phyloP scores from a whole-genome alignment of 2,329 filamentous ascomycete species.

The Lizonia empirigonia region DNA sequence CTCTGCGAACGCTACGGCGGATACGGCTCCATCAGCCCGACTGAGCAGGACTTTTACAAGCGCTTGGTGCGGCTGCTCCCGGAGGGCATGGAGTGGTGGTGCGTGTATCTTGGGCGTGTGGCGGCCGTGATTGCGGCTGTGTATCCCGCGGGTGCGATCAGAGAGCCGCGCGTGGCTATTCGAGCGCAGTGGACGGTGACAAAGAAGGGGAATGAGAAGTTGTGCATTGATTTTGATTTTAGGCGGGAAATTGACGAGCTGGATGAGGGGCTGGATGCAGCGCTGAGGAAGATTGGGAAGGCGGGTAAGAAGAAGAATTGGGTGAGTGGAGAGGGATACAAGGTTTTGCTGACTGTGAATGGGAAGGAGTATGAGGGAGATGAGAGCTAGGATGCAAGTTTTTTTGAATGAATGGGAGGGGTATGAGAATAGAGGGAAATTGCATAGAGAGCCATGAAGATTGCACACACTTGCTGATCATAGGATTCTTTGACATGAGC shows the following conservation, averaged over 20 bases:
- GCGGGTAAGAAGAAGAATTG: constrained; percentile 51
- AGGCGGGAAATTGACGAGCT: constrained; percentile 33
- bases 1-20: constrained; percentile 77
- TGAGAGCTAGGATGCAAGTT: constrained; percentile 11
- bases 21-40: constrained; percentile 58
- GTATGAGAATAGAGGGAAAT: no score
- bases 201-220: constrained; percentile 38
- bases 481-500: neutral
- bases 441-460: no score
- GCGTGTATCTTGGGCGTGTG: constrained; percentile 66
- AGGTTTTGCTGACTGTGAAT: constrained; percentile 38
- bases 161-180: constrained; percentile 44
- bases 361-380: constrained; percentile 28
- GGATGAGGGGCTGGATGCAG: constrained; percentile 41
- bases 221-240: constrained; percentile 39
- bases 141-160: constrained; percentile 64
- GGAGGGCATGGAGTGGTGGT: constrained; percentile 66
- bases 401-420: no score
- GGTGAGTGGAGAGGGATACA: constrained; percentile 38
- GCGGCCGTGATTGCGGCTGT: constrained; percentile 63
- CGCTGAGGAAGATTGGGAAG: constrained; percentile 42
- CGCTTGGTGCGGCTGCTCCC: constrained; percentile 61
- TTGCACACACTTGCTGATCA: neutral
- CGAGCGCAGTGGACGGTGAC: constrained; percentile 31
- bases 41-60: constrained; percentile 61